Percentiles rank a stretch among this genome's conserved stretches.
These are phyloP conservation scores for Suhomyces wounanorum DNA, from an alignment of 1,139 yeast genomes.

Conservation along the genomic window DNA sequence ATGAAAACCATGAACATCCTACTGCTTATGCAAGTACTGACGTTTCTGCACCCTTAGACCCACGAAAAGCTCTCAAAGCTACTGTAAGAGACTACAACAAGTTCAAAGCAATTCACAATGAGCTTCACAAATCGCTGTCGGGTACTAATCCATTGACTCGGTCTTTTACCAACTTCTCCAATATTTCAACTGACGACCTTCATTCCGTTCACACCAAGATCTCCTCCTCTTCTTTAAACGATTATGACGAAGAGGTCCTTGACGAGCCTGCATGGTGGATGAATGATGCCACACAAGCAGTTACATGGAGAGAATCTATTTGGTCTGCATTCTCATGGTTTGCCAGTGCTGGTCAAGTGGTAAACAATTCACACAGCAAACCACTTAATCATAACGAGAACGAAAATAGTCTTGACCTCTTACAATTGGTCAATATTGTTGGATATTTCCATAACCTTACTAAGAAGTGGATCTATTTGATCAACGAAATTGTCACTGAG, in stretches of 20 bases:
- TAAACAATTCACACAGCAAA: constrained; percentile 13
- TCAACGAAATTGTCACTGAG: constrained; percentile 40
- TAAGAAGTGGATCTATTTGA: constrained; percentile 41
- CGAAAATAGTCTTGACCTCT: constrained; percentile 9
- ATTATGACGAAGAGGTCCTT: constrained; percentile 17
- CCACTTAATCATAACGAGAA: constrained; percentile 6
- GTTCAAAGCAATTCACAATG: constrained; percentile 37
- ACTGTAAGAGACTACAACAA: constrained; percentile 42
- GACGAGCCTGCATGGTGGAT: constrained; percentile 50
- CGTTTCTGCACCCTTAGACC: constrained; percentile 14
- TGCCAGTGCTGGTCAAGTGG: constrained; percentile 77
- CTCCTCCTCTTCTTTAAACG: constrained; percentile 15
- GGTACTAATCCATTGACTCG: constrained; percentile 1
- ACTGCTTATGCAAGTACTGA: constrained; percentile 10
- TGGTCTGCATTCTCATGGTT: constrained; percentile 82
- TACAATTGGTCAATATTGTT: constrained; percentile 40
- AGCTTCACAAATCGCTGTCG: constrained; percentile 19
- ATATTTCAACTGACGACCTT: constrained; percentile 23
- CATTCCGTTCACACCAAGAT: constrained; percentile 24
- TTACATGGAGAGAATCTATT: constrained; percentile 63
- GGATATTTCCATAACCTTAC: constrained; percentile 61
- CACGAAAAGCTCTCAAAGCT: constrained; percentile 24
- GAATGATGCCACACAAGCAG: constrained; percentile 47
- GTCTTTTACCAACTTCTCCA: constrained; percentile 16
- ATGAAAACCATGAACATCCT: constrained; percentile 20